These are phyloP conservation scores for Xylaria hypoxylon DNA, from an alignment of 2,329 filamentous ascomycete genomes.

Conservation along the genomic window DNA sequence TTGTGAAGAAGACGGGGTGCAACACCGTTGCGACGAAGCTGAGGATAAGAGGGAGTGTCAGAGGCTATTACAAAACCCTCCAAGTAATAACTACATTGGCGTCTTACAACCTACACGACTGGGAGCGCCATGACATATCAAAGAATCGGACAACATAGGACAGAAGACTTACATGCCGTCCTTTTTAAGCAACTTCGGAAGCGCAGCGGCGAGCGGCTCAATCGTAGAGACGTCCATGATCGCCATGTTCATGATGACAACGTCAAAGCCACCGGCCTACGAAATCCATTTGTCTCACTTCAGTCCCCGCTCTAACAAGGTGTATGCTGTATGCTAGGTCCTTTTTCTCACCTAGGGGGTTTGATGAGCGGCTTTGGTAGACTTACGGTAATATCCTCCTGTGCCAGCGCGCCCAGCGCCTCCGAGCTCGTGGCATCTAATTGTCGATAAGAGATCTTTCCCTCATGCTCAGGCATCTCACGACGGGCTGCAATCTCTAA, in stretches of 20 bases:
- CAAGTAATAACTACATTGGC: neutral
- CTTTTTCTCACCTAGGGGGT: neutral
- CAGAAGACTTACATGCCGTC: constrained; percentile 28
- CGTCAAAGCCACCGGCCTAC: constrained; percentile 25
- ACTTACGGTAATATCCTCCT: constrained; percentile 11
- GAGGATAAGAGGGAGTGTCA: neutral
- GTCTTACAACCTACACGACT: neutral
- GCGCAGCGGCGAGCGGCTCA: constrained; percentile 27
- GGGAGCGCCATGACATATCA: neutral
- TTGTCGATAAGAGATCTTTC: constrained; percentile 21
- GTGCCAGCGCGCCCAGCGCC: constrained; percentile 1
- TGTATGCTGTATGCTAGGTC: neutral
- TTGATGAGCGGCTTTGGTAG: neutral
- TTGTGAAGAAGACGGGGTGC: constrained; percentile 31
- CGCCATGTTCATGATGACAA: constrained; percentile 33
- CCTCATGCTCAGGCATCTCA: constrained; percentile 24
- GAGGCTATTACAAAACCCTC: neutral
- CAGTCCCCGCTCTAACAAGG: neutral
- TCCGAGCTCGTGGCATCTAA: constrained; percentile 22
- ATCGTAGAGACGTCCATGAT: constrained; percentile 33
- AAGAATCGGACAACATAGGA: neutral
- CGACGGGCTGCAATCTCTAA: constrained; percentile 22
- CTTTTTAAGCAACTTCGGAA: constrained; percentile 32
- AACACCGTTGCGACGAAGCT: constrained; percentile 32
- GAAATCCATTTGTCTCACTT: neutral